Base-by-base conservation (phyloP, 805 yeast genomes). In the Cyberlindnera amylophila region DNA sequence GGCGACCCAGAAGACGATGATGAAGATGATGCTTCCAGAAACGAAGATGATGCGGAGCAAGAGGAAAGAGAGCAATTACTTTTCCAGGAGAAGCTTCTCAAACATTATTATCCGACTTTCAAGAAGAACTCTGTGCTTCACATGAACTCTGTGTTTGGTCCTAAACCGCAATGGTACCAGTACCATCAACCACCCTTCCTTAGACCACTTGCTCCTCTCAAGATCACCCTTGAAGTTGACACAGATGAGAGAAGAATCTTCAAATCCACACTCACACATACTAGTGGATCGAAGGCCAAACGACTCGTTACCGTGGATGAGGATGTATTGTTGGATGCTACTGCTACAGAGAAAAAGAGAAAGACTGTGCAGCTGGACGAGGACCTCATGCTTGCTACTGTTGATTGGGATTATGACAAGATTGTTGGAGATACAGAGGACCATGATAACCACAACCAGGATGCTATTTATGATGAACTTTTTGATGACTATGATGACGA, bases 401-500 rank as follows among this genome's bases (percentile, higher is more conserved):
- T 85, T 14, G 87, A 82, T 44, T 86, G 95, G 95, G 79, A 85
- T 50, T 86, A 81, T 53, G 80, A 78, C 21, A 67, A 64, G 10
- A 78, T 83, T 17, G 67, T 83, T 13, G 77, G 77, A 34, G 80
- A 77, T 32, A 14, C 17, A 18, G 24, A 37, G 44, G 2, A 47
- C 28, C 17, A 26, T 15, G 34, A 26, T n/a, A 28, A 21, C 9
- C 6, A 21, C 9, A 21, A 9, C 24, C 24, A 38, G 16, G 37
- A 41, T 23, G 14, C 34, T 2, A 34, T 36, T 7, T 47, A 44
- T 17, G 42, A 45, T 14, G 40, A 43, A 13, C 33, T 44, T 4
- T 42, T 66, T 46, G 65, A 65, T 12, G 66, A 76, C 32, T 78
- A 78, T 40, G 82, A 80, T 24, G 91, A 85, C 53, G 85, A 81